Evolutionary conservation across 1,284 basidiomycete genomes (phyloP), one percentile per base, ranked within the genome.

Genomic region (Heliocybe sulcata): DNA sequence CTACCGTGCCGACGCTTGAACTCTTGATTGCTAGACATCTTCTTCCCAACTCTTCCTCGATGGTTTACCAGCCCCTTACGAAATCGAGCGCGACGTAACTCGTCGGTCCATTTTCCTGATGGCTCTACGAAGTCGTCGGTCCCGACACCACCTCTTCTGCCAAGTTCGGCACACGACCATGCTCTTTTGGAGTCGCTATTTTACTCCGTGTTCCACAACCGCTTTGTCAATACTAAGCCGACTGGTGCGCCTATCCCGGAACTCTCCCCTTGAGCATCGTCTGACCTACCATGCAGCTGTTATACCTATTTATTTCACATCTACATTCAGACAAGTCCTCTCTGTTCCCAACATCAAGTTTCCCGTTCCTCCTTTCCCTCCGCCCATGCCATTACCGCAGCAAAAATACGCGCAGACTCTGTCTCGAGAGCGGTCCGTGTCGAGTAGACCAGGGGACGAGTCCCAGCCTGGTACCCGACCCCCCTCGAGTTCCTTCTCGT

Each of bases 301-400:
- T 51, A 68, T 90, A 49, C 85, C 87, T 2, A 80, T 76, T 49
- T 83, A 87, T 65, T 83, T 90, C 62, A 82, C 82, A 6, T 81
- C 83, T 16, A 83, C 84, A 63, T 90, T 90, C 65, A 73, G 81
- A 52, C 82, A 82, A 58, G 82, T 86, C 20, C 73, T 74, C 4
- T 69, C 80, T 47, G 80, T 82, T 10, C 86, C 86, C 35, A 73
- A 81, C 33, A 67, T 86, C 35, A 76, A 77, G 56, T 83, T 86
- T 60, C 80, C 80, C 38, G 85, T 87, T 75, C 87, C 86, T n/a
- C 79, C 84, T 2, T 72, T 87, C 38, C 77, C 86, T 12, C 82
- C 82, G 2, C 67, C 81, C n/a, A 81, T 76, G 53, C 80, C 84
- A 27, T 70, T 84, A 35, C 82, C 77, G 22, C 74, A 75, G 53